phyloP scores from a whole-genome alignment of 148 eudicot genomes.

The Selenicereus undatus region DNA sequence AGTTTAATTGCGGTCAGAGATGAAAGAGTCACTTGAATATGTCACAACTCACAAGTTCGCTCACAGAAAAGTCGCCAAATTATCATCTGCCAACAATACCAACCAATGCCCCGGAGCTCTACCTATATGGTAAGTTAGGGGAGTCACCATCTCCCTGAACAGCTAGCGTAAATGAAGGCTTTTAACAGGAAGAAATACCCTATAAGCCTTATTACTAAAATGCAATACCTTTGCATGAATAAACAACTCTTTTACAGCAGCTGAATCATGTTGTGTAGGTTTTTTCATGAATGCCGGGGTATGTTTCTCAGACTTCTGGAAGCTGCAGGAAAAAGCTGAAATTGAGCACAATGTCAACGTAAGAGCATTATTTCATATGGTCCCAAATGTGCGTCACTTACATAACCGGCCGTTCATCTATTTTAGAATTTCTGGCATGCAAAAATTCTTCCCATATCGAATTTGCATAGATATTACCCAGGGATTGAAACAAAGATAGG shows the following conservation, averaged over 20 bases:
- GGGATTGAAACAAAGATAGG: slow-evolving; percentile 68
- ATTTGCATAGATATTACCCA: slow-evolving; percentile 81
- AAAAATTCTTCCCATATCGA: slow-evolving; percentile 90
- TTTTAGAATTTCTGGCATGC: slow-evolving; percentile 51
- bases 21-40: neutral
- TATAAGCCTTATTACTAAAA: neutral
- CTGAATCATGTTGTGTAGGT: slow-evolving; percentile 60
- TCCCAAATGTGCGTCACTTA: slow-evolving; percentile 30
- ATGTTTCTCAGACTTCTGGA: slow-evolving; percentile 62
- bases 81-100: neutral
- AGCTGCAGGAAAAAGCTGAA: slow-evolving; percentile 40
- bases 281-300: slow-evolving; percentile 63
- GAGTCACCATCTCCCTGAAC: neutral
- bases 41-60: neutral
- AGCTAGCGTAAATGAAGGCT: neutral
- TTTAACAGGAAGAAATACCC: neutral
- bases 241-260: slow-evolving; percentile 77
- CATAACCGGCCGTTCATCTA: slow-evolving; percentile 76
- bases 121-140: neutral
- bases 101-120: neutral
- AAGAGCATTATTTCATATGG: slow-evolving; percentile 1
- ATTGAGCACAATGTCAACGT: slow-evolving; percentile 2
- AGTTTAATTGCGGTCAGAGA: too few relatives aligned
- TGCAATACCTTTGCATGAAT: slow-evolving; percentile 80
- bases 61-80: neutral